Evolutionary conservation across 192 early-diverging fungal species (phyloP).

Genomic region (Backusella tarrabulga): DNA sequence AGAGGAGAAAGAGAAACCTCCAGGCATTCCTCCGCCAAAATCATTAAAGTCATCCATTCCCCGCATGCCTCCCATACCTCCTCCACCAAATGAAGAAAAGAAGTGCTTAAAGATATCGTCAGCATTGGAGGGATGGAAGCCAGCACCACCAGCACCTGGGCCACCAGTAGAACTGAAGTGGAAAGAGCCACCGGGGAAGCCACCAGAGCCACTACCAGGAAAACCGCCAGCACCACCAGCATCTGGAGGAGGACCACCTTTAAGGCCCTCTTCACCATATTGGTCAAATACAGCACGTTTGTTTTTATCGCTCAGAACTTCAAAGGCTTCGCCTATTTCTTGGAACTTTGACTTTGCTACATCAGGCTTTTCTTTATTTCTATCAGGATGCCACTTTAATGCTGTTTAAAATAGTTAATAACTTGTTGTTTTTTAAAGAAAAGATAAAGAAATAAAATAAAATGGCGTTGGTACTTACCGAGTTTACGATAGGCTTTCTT

Average conservation of each 20-base stretch:
- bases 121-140: conserved; percentile 77
- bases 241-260: conserved; percentile 61
- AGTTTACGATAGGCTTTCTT: conserved; percentile 80
- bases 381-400: conserved; percentile 52
- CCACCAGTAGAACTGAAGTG: too few relatives aligned
- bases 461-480: conserved; percentile 13
- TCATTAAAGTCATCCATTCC: conserved; percentile 1
- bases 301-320: conserved; percentile 89
- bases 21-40: conserved; percentile 35
- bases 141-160: conserved; percentile 54
- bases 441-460: neutral
- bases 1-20: conserved; percentile 19
- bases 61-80: conserved; percentile 37
- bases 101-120: conserved; percentile 90
- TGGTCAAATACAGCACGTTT: conserved; percentile 95
- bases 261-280: conserved; percentile 94
- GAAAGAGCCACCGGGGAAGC: conserved; percentile 50
- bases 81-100: conserved; percentile 67
- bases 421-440: neutral
- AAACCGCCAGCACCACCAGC: conserved; percentile 55
- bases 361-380: conserved; percentile 53
- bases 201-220: conserved; percentile 49
- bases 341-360: conserved; percentile 86
- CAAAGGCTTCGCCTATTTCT: conserved; percentile 97
- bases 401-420: conserved; percentile 37